Evolutionary conservation across 1,284 basidiomycete genomes (phyloP).

Genomic region (Pascua guehoae): DNA sequence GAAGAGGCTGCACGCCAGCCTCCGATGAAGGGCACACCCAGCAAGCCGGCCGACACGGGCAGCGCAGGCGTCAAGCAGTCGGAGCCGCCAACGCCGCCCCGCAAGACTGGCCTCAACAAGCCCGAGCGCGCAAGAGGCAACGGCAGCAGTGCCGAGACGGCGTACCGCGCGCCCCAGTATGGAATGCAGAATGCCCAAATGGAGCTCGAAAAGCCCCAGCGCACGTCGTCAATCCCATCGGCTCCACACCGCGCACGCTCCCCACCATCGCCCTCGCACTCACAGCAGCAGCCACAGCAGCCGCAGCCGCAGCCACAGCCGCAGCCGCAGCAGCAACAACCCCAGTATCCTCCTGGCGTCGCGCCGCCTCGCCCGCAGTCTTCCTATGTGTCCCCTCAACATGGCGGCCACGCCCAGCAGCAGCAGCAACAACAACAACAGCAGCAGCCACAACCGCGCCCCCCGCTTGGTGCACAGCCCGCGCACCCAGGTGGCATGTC

Average conservation of each 20-base stretch:
- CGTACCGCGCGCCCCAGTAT: constrained; percentile 82
- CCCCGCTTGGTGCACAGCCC: no score
- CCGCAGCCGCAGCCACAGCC: constrained; percentile 12
- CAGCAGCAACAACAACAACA: background rate
- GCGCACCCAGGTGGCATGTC: no score
- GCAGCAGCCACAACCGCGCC: no score
- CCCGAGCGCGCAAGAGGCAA: constrained; percentile 49
- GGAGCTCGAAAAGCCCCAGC: constrained; percentile 63
- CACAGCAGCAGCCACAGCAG: constrained; percentile 20
- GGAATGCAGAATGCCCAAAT: constrained; percentile 88
- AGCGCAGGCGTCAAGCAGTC: constrained; percentile 24
- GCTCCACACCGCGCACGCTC: background rate
- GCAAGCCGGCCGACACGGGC: constrained; percentile 36
- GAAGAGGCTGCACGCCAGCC: constrained; percentile 29
- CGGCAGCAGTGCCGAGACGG: constrained; percentile 65
- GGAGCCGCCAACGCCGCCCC: constrained; percentile 26
- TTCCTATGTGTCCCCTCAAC: constrained; percentile 8
- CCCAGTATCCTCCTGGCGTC: constrained; percentile 14
- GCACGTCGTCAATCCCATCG: no score
- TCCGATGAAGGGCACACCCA: constrained; percentile 47
- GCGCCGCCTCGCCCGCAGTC: constrained; percentile 12
- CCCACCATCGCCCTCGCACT: constrained; percentile 4
- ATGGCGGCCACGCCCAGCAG: background rate
- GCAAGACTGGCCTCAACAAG: constrained; percentile 41
- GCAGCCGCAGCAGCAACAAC: constrained; percentile 6